Evolutionary conservation across 352 stramenopile genomes (phyloP).

Genomic region (Pythium monospermum): DNA sequence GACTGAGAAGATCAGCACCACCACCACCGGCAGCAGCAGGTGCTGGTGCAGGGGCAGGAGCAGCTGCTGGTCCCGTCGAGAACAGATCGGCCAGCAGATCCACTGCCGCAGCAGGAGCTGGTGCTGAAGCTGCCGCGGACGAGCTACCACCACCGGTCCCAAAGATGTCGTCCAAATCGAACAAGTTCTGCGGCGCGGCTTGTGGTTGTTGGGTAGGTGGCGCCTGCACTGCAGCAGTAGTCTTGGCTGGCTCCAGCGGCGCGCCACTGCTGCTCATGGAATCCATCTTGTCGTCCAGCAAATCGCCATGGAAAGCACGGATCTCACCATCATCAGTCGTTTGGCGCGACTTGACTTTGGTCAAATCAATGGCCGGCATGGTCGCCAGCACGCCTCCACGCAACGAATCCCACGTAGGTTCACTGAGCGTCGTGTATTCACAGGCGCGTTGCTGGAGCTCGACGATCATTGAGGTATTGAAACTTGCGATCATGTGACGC

Average conservation of each 20-base stretch:
- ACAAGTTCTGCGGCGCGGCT: slow-evolving; percentile 76
- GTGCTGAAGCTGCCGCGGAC: slow-evolving; percentile 21
- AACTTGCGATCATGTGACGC: slow-evolving; percentile 85
- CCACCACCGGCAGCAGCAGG: too few species aligned
- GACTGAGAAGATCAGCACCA: slow-evolving; percentile 47
- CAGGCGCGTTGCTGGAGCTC: slow-evolving; percentile 97
- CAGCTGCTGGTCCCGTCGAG: slow-evolving; percentile 36
- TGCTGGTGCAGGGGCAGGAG: slow-evolving; percentile 17
- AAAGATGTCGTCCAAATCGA: slow-evolving; percentile 97
- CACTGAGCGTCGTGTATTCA: slow-evolving; percentile 92
- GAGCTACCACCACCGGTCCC: slow-evolving; percentile 36
- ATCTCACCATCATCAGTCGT: slow-evolving; percentile 27
- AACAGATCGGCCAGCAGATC: slow-evolving; percentile 97
- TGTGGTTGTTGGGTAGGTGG: too few species aligned
- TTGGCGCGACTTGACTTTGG: slow-evolving; percentile 70
- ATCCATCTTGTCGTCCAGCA: slow-evolving; percentile 72
- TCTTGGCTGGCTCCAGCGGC: slow-evolving; percentile 13
- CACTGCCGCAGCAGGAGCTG: slow-evolving; percentile 30
- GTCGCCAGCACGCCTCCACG: slow-evolving; percentile 86
- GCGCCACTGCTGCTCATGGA: too few species aligned
- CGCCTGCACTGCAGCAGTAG: slow-evolving; percentile 6
- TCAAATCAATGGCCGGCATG: slow-evolving; percentile 94
- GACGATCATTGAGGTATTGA: slow-evolving; percentile 89
- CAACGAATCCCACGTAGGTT: slow-evolving; percentile 62
- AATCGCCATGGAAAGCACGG: slow-evolving; percentile 36